Conservation (phyloP, 2,329 filamentous ascomycete species). For the Rugonectria rugulosa region DNA sequence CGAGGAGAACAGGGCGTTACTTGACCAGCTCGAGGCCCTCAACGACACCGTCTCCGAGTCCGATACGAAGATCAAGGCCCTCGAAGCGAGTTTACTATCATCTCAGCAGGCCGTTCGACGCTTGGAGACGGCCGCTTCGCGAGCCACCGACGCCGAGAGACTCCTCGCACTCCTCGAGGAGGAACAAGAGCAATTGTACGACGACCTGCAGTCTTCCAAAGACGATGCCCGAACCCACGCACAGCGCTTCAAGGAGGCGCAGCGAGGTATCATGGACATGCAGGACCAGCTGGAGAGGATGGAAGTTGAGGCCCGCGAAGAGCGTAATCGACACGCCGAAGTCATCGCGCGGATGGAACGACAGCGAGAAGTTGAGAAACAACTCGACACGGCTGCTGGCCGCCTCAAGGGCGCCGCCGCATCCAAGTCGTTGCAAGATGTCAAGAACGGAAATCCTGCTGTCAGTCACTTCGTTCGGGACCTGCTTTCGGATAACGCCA, state of each 20-base stretch:
- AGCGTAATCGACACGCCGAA: constrained; percentile 82
- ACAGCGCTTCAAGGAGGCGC: constrained; percentile 84
- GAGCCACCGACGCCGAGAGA: constrained; percentile 80
- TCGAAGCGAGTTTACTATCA: constrained; percentile 78
- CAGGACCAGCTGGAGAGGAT: constrained; percentile 90
- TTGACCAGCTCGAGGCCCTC: constrained; percentile 84
- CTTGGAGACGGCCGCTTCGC: constrained; percentile 75
- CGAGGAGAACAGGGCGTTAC: constrained; percentile 81
- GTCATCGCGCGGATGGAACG: constrained; percentile 84
- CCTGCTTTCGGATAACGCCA: constrained; percentile 93
- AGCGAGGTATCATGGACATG: constrained; percentile 78
- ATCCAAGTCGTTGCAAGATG: constrained; percentile 67
- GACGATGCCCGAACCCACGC: constrained; percentile 81
- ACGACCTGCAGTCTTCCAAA: constrained; percentile 69
- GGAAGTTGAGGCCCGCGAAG: constrained; percentile 81
- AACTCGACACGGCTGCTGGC: constrained; percentile 80
- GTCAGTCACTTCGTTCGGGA: constrained; percentile 98
- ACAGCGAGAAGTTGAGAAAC: constrained; percentile 81
- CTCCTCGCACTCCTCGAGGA: constrained; percentile 82
- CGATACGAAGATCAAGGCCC: constrained; percentile 77
- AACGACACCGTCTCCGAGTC: constrained; percentile 83
- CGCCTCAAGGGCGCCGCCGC: constrained; percentile 84
- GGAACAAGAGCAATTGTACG: constrained; percentile 79
- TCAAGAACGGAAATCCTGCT: constrained; percentile 69
- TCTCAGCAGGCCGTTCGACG: constrained; percentile 80